Conservation (phyloP, 2,329 filamentous ascomycete genomes). For the Lecanicillium sp. region DNA sequence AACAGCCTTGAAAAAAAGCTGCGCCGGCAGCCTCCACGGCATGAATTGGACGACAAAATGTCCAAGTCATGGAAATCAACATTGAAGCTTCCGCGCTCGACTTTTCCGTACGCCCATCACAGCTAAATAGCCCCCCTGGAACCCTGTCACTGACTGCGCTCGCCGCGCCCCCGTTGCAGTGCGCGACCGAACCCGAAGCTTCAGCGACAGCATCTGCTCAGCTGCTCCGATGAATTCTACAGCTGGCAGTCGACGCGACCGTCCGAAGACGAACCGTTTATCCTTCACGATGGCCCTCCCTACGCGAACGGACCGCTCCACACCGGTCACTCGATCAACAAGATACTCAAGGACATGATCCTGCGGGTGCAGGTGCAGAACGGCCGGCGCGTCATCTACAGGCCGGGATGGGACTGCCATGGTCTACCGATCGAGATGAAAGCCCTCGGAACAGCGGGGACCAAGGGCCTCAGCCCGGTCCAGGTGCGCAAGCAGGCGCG, state of each 20-base stretch:
- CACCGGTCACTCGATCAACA: constrained; percentile 92
- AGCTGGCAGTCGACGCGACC: constrained; percentile 67
- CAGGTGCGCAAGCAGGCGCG: constrained; percentile 60
- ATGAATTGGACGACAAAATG: constrained; percentile 30
- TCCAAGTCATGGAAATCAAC: constrained; percentile 66
- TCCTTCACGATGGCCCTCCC: constrained; percentile 91
- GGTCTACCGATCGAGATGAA: constrained; percentile 96
- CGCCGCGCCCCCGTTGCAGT: constrained; percentile 29
- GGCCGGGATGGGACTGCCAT: constrained; percentile 97
- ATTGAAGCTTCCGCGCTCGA: constrained; percentile 67
- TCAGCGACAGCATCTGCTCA: constrained; percentile 56
- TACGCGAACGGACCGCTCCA: constrained; percentile 93
- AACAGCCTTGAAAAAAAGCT: background rate
- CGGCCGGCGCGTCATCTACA: constrained; percentile 65
- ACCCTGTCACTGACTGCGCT: constrained; percentile 9
- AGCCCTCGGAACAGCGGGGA: constrained; percentile 58
- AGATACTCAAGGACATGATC: constrained; percentile 93
- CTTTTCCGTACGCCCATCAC: constrained; percentile 56
- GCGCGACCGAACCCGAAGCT: constrained; percentile 45
- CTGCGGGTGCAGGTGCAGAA: constrained; percentile 72
- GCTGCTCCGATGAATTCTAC: constrained; percentile 85
- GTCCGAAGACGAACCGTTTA: constrained; percentile 56
- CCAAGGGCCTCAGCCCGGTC: constrained; percentile 42
- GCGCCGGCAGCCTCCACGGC: constrained; percentile 15
- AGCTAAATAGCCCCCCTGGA: background rate